Conservation (phyloP, 306 rosid genomes). For the Crataegus laevigata region DNA sequence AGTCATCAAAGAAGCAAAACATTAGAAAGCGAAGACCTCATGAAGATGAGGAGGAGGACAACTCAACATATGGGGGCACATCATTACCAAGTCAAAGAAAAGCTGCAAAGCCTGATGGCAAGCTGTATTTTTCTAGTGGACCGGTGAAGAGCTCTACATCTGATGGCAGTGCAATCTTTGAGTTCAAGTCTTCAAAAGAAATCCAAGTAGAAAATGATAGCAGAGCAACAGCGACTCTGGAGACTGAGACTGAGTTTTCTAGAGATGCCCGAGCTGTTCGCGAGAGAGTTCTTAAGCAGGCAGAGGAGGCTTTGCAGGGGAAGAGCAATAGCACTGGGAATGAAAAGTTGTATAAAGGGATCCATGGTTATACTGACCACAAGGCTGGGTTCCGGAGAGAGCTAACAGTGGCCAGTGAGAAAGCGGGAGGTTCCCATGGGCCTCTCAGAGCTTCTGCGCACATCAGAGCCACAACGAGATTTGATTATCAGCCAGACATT, state of each 20-base stretch:
- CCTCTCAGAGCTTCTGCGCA: constrained; percentile 91
- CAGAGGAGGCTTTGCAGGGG: constrained; percentile 54
- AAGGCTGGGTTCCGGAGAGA: constrained; percentile 90
- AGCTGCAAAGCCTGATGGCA: constrained; percentile 25
- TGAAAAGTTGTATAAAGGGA: constrained; percentile 66
- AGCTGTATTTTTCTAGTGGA: constrained; percentile 30
- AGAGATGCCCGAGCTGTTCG: constrained; percentile 72
- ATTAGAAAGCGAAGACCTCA: constrained; percentile 26
- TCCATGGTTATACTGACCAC: constrained; percentile 58
- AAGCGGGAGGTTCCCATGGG: constrained; percentile 86
- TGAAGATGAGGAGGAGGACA: constrained; percentile 30
- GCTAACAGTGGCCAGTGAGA: constrained; percentile 71
- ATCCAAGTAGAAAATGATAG: constrained; percentile 76
- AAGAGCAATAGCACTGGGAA: constrained; percentile 32
- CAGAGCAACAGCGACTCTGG: constrained; percentile 74
- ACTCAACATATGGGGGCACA: constrained; percentile 17
- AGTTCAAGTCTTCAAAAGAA: constrained; percentile 60
- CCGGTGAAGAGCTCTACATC: constrained; percentile 15
- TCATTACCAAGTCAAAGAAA: constrained; percentile 24
- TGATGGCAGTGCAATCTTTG: constrained; percentile 18
- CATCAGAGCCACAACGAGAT: constrained; percentile 70
- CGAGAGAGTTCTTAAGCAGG: constrained; percentile 68
- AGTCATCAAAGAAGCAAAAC: constrained; percentile 32
- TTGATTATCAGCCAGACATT: constrained; percentile 88
- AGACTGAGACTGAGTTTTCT: constrained; percentile 75